A percentile compares a stretch with the other conserved stretches of the same genome.
Evolutionary conservation across 2,329 filamentous ascomycete genomes (phyloP).

Genomic region (Penicillium sp.): DNA sequence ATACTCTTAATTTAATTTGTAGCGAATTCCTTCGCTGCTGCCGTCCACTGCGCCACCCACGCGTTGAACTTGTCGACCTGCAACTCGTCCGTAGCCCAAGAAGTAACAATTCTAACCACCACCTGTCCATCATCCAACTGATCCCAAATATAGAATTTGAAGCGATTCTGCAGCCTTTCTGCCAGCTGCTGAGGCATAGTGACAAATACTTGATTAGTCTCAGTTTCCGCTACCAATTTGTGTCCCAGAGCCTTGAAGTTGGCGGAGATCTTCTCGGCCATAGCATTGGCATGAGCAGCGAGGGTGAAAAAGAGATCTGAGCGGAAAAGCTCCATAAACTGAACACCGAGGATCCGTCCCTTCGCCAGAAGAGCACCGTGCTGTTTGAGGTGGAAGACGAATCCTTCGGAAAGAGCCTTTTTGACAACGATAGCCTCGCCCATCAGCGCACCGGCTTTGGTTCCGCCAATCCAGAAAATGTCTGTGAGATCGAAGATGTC

Average conservation of each 20-base stretch:
- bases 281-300: constrained; percentile 44
- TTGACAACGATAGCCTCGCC: constrained; percentile 52
- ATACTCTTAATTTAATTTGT: constrained; percentile 1
- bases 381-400: constrained; percentile 51
- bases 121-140: constrained; percentile 37
- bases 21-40: constrained; percentile 9
- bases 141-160: constrained; percentile 50
- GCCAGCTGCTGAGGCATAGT: constrained; percentile 41
- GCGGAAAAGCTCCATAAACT: constrained; percentile 50
- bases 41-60: constrained; percentile 28
- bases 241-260: constrained; percentile 45
- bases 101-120: constrained; percentile 48
- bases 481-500: constrained; percentile 49
- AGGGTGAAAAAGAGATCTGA: constrained; percentile 47
- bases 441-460: constrained; percentile 50
- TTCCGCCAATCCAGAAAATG: constrained; percentile 54
- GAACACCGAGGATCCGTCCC: constrained; percentile 47
- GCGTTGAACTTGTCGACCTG: constrained; percentile 41
- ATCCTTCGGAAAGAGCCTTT: constrained; percentile 44
- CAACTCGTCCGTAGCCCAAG: constrained; percentile 47
- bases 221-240: constrained; percentile 42
- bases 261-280: constrained; percentile 44
- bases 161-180: constrained; percentile 40
- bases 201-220: constrained; percentile 53
- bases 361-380: constrained; percentile 51